phyloP scores from a whole-genome alignment of 257 asterid genomes.

The Scutellaria minor region DNA sequence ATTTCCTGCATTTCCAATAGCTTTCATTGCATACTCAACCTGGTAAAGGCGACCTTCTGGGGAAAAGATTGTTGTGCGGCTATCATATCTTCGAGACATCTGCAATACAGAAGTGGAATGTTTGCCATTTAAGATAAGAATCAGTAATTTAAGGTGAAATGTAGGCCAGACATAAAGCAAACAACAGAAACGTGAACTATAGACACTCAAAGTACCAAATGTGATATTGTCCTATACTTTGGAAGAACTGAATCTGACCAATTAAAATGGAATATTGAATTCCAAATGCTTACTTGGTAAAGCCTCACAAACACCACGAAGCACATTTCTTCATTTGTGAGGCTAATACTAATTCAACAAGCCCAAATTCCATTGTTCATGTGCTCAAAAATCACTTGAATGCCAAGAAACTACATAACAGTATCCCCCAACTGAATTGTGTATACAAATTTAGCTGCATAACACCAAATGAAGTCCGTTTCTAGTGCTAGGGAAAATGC shows the following conservation, averaged over 20 bases:
- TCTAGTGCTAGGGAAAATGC: not conserved
- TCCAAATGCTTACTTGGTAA: not conserved
- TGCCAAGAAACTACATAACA: not conserved
- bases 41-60: constrained; percentile 73
- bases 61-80: constrained; percentile 71
- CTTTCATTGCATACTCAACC: constrained; percentile 79
- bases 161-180: not conserved
- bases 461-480: not conserved
- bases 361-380: not conserved
- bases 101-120: constrained; percentile 1
- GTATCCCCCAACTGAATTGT: not conserved
- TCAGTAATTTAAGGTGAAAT: constrained; percentile 1
- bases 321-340: not conserved
- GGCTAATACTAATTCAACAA: not conserved
- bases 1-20: constrained; percentile 71
- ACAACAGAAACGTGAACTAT: not conserved
- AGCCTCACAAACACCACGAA: not conserved
- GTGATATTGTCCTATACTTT: not conserved
- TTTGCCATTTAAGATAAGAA: constrained; percentile 1
- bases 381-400: not conserved
- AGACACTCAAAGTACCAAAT: constrained; percentile 1
- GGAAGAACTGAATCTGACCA: not conserved
- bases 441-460: not conserved
- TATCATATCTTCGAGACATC: constrained; percentile 74
- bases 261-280: not conserved